Conservation (phyloP, 2,329 filamentous ascomycete genomes). For the Hymenoscyphus fraxineus region DNA sequence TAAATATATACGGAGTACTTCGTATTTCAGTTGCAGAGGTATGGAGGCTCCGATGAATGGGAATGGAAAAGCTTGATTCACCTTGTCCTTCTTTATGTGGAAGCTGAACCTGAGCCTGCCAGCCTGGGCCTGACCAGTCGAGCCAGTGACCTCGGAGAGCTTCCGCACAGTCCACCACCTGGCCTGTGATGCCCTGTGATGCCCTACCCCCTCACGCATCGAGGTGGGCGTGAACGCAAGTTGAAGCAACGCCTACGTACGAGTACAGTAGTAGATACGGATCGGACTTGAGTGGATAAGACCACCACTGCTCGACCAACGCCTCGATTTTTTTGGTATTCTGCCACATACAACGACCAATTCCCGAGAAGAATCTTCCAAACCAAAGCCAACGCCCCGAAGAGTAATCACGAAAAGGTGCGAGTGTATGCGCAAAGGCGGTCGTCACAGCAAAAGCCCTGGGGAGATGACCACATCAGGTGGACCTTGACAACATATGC, state of each 20-base stretch:
- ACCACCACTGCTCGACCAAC: neutral
- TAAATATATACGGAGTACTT: neutral
- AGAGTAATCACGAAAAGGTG: neutral
- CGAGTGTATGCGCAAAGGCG: neutral
- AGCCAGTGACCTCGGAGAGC: neutral
- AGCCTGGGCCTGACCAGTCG: too few relatives aligned
- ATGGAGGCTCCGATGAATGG: neutral
- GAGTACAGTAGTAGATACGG: too few relatives aligned
- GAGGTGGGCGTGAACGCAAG: neutral
- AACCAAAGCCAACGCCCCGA: neutral
- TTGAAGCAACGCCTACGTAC: too few relatives aligned
- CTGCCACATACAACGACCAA: neutral
- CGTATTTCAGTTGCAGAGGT: neutral
- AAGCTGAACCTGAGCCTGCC: too few relatives aligned
- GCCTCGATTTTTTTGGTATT: neutral
- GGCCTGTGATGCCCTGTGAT: constrained; percentile 2
- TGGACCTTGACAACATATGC: constrained; percentile 18
- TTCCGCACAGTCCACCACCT: constrained; percentile 1
- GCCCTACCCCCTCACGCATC: too few relatives aligned
- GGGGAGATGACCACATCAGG: constrained; percentile 24
- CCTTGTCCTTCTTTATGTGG: neutral
- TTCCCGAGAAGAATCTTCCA: neutral
- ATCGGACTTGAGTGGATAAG: too few relatives aligned
- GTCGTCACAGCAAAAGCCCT: neutral
- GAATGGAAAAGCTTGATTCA: neutral